Percentiles rank a stretch among this genome's conserved stretches.
phyloP scores from a whole-genome alignment of 2,329 filamentous ascomycete genomes.

The Penicillium sp. region DNA sequence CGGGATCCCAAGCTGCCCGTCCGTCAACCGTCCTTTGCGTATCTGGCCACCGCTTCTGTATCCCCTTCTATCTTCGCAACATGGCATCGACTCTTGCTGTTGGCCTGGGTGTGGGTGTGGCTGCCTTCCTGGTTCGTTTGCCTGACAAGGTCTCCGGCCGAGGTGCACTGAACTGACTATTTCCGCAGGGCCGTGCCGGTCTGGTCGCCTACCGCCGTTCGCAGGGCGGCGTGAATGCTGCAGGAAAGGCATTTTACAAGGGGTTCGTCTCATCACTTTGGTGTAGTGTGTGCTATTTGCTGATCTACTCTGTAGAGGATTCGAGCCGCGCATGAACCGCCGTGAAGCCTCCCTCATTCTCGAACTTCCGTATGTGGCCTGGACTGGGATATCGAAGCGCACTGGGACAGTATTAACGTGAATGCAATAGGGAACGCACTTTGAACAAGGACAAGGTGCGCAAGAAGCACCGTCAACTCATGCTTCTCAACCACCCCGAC shows the following conservation, averaged over 20 bases:
- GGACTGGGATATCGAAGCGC: neutral
- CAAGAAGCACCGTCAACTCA: constrained; percentile 90
- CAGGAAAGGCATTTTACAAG: constrained; percentile 95
- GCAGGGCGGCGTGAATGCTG: constrained; percentile 63
- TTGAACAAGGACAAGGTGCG: constrained; percentile 90
- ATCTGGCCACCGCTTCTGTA: constrained; percentile 5
- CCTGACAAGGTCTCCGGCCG: neutral
- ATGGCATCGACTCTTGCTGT: constrained; percentile 47
- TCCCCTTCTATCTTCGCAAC: constrained; percentile 12
- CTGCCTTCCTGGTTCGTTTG: constrained; percentile 74
- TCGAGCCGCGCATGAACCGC: constrained; percentile 90
- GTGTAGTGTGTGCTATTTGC: constrained; percentile 6
- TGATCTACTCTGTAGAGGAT: constrained; percentile 55
- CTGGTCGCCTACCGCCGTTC: constrained; percentile 84
- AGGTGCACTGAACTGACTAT: constrained; percentile 15
- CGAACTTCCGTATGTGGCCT: constrained; percentile 69
- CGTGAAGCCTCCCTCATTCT: constrained; percentile 88
- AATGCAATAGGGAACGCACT: constrained; percentile 66
- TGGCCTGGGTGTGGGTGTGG: constrained; percentile 47
- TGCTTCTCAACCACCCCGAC: constrained; percentile 95
- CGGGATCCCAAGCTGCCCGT: constrained; percentile 9
- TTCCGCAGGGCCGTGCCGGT: constrained; percentile 76
- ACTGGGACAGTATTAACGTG: neutral
- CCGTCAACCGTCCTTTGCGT: neutral
- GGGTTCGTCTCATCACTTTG: constrained; percentile 49